Evolutionary conservation across 2,329 filamentous ascomycete species (phyloP).

Genomic region (Rhinocladiella similis): DNA sequence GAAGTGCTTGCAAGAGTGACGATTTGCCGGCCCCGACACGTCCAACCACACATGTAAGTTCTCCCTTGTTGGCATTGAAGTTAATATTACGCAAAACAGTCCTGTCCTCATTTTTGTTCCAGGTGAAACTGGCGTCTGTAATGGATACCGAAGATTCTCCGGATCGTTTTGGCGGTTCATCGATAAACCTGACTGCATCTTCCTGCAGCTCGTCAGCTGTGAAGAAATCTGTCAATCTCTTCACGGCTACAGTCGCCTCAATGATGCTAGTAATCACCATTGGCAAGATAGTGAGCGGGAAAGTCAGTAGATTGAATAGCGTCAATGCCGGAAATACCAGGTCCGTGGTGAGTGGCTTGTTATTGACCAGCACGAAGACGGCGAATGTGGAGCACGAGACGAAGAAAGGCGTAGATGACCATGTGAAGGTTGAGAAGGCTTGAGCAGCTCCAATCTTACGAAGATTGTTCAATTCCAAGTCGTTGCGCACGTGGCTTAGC

Average conservation of each 20-base stretch:
- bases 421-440: conserved; percentile 94
- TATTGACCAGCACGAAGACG: conserved; percentile 83
- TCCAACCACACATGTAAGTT: conserved; percentile 89
- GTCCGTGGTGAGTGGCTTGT: conserved; percentile 81
- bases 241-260: conserved; percentile 89
- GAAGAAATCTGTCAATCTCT: conserved; percentile 80
- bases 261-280: conserved; percentile 98
- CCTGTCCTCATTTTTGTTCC: conserved; percentile 76
- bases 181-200: conserved; percentile 69
- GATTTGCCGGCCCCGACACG: conserved; percentile 95
- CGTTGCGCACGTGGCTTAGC: conserved; percentile 92
- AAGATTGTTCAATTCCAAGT: conserved; percentile 90
- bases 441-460: conserved; percentile 94
- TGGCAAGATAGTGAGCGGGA: conserved; percentile 87
- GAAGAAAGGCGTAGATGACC: conserved; percentile 95
- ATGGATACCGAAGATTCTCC: conserved; percentile 87
- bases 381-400: conserved; percentile 96
- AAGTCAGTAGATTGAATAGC: conserved; percentile 93
- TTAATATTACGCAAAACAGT: conserved; percentile 78
- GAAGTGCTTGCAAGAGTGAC: conserved; percentile 80
- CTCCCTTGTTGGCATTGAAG: conserved; percentile 86
- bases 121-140: conserved; percentile 85
- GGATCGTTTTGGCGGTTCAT: conserved; percentile 68
- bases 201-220: conserved; percentile 84
- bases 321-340: conserved; percentile 93